Base-by-base conservation (phyloP, 768 basidiomycete species). In the Amanita thiersii region DNA sequence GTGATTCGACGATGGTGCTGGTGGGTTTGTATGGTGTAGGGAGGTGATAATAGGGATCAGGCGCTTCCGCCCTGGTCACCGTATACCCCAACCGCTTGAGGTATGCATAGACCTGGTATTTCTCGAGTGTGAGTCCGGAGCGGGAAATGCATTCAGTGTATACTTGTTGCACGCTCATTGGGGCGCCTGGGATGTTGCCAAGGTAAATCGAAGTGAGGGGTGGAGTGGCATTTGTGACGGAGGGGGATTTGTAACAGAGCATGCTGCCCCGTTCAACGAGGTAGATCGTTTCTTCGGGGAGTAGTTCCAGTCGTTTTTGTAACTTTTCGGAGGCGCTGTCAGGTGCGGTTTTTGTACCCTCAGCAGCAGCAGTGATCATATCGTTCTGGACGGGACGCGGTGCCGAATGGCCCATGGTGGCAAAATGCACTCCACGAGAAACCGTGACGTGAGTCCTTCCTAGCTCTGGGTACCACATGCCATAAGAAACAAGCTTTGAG, bases 251-350 rank as follows among this genome's bases (percentile, higher is more conserved):
- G 75, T 83, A 91, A 53, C 91, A 91, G 47, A 87, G 85, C 47
- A 97, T 63, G 2, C 84, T 73, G 0, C 96, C 94, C 31, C 93
- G 68, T 61, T 98, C 96, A 33, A 94, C 72, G 23, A 98, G 75
- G 65, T 97, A 98, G 12, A 99, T 70, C 0, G 89, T 79, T 64
- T 99, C 96, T 63, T 99, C 96, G 0, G 96, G 96, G 2, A 99
- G 70, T 0, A 99, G 69, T 54, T 97, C 91, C 12, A 89, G 64
- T 19, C 80, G 65, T 57, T 81, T 88, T 10, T 74, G 70, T 1
- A 63, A 43, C 52, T 76, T 82, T 30, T 59, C 50, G 18, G 53
- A 45, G n/a, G 58, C 57, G 18, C 14, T 9, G 9, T 9, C 14
- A 14, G 9, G 9, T 30, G 29, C 29, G 29, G 15, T 31, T 9